A percentile compares a stretch with the other conserved stretches of the same genome.
phyloP scores from a whole-genome alignment of 2,329 filamentous ascomycete genomes.

The Penicillium sp. region DNA sequence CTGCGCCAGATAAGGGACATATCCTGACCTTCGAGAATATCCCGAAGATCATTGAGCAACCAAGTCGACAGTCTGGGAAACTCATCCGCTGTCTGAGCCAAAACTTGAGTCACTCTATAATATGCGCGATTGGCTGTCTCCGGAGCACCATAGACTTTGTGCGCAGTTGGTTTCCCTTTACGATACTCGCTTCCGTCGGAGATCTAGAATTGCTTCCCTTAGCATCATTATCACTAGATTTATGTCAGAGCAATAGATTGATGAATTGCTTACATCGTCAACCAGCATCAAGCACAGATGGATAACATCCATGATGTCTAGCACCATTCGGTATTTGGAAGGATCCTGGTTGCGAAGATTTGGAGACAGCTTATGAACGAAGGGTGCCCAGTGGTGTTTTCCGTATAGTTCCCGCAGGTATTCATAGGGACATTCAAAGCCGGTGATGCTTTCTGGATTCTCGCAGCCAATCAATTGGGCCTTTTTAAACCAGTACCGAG shows the following conservation, averaged over 20 bases:
- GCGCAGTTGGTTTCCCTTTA: constrained; percentile 25
- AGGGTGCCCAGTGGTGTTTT: constrained; percentile 25
- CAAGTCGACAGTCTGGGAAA: constrained; percentile 22
- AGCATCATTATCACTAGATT: too few relatives aligned
- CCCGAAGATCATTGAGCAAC: constrained; percentile 24
- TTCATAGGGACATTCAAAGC: constrained; percentile 24
- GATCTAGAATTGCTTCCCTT: too few relatives aligned
- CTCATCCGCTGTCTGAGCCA: constrained; percentile 16
- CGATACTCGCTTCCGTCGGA: constrained; percentile 26
- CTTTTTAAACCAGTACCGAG: neutral
- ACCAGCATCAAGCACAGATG: constrained; percentile 31
- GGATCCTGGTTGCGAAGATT: constrained; percentile 18
- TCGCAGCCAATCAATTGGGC: constrained; percentile 20
- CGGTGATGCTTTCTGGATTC: constrained; percentile 16
- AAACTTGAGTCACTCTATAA: constrained; percentile 24
- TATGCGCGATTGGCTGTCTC: constrained; percentile 31
- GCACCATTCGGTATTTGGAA: constrained; percentile 20
- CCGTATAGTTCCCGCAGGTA: constrained; percentile 27
- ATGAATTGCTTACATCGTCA: constrained; percentile 29
- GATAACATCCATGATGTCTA: constrained; percentile 31
- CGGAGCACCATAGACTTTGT: constrained; percentile 24
- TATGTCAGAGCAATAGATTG: too few relatives aligned
- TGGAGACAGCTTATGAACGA: constrained; percentile 25
- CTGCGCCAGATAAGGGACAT: constrained; percentile 28
- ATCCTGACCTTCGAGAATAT: constrained; percentile 29